Evolutionary conservation across 768 basidiomycete genomes (phyloP), one percentile per base, ranked within the genome.

Genomic region (Phlebiopsis flavidoalba): DNA sequence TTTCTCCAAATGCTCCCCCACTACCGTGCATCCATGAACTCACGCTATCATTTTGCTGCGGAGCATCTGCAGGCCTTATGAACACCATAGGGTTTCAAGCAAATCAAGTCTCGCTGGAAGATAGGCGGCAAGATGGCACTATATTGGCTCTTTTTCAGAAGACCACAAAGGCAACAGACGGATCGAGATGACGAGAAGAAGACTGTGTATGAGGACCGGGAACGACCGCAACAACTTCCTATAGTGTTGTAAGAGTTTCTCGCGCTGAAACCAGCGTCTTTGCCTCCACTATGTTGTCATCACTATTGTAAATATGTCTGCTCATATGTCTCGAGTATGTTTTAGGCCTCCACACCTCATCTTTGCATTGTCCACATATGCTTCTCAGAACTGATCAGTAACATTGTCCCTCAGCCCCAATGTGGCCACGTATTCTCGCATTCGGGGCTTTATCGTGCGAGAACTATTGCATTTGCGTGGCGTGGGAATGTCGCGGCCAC

Each of bases 11-110:
- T 61, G 91, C 83, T 97, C 11, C 95, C 95, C 2, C n/a, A n/a
- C 77, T 88, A 17, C 87, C 95, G 3, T 97, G 95, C 69, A 79
- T 95, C n/a, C 14, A 71, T 78, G 31, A 97, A 97, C 71, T 95
- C 94, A 4, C 84, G 95, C 14, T 95, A 95, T 70, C 73, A n/a
- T n/a, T n/a, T 92, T 63, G 83, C 86, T 10, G 76, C 82, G 17
- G 79, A 82, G 19, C 81, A 80, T 49, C 77, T 7, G 72, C 72
- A 22, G 69, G 70, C 2, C 73, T 93, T 47, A 86, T 93, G 87
- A 59, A 68, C 0, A 66, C 73, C 6, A 69, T 93, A 6, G 91
- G 91, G 0, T 95, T 94, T 68, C n/a, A 67, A 64, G 0, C 75
- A 85, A 67, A 69, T 88, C 21, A 78, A 81, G 58, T 79, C 78